A percentile compares a stretch with the other conserved stretches of the same genome.
phyloP scores from a whole-genome alignment of 805 yeast genomes.

The Kuraishia molischiana region DNA sequence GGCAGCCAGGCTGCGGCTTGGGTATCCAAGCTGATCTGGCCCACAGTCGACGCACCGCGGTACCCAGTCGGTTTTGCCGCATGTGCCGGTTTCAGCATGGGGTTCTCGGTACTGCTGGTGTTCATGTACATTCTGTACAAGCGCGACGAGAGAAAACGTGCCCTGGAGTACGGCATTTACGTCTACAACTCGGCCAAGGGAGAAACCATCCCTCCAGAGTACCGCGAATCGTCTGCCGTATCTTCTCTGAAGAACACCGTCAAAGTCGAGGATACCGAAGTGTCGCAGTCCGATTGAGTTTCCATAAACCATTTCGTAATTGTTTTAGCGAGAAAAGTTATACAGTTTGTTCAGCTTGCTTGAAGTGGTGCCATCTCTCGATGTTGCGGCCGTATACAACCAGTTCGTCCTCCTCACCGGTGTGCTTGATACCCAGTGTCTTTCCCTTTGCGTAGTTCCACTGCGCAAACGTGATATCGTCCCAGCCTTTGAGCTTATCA shows the following conservation, averaged over 20 bases:
- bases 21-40: constrained; percentile 23
- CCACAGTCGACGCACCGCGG: constrained; percentile 48
- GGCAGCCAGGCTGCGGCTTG: constrained; percentile 29
- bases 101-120: constrained; percentile 12
- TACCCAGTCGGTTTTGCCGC: constrained; percentile 43
- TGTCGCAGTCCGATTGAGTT: no score
- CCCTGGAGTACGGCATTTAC: background rate
- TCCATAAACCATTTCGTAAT: no score
- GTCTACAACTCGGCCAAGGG: constrained; percentile 1
- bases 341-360: constrained; percentile 2
- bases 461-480: constrained; percentile 18
- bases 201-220: background rate
- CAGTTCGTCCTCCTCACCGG: constrained; percentile 26
- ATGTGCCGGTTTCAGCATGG: constrained; percentile 28
- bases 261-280: no score
- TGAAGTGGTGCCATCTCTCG: constrained; percentile 31
- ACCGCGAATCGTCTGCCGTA: no score
- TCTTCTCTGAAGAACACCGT: no score
- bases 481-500: constrained; percentile 20
- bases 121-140: constrained; percentile 29
- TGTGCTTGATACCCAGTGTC: constrained; percentile 26
- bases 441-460: constrained; percentile 32
- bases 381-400: constrained; percentile 27
- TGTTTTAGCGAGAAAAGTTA: no score
- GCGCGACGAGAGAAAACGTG: constrained; percentile 30